Base-by-base conservation (phyloP, 208 protist genomes). In the Porcisia hertigi region DNA sequence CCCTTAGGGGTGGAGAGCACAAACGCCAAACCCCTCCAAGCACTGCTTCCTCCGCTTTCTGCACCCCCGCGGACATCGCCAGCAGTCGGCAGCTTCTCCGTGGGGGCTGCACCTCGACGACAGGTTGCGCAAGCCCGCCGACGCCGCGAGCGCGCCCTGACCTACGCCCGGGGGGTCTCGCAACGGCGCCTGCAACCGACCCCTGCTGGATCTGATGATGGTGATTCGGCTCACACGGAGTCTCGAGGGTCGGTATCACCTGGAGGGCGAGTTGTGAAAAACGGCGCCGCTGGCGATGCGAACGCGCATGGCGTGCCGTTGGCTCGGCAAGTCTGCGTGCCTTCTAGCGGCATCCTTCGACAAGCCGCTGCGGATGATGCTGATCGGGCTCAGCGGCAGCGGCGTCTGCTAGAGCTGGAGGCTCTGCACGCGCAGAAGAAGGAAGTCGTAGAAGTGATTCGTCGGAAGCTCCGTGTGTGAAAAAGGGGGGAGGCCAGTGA, bases 351-450 rank as follows among this genome's bases (percentile, higher is more conserved):
- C 20, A 41, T 16, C 0, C n/a, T 36, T 53, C 9, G 34, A 39
- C 45, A 49, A 14, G 58, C 3, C 23, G 45, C 39, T 16, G 62
- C 62, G 25, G 53, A 55, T 12, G 80, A 52, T 39, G 83, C 87
- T 34, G 77, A 78, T 34, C 79, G 70, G 3, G 67, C 69, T 18
- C 80, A 34, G 49, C 82, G 87, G 0, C 76, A 80, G 53, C 71
- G 88, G 58, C 83, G 80, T 8, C 59, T 89, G 59, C 57, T 81
- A 41, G 90, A 96, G 49, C 70, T 96, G 16, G 88, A 94, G 73
- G 83, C 86, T 0, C 72, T 76, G 49, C 92, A 96, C 45, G 57
- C 78, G 57, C 80, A 71, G 59, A 88, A 93, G 57, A 76, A 88
- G 65, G 81, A 76, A 3, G 73, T 85, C 1, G 87, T 94, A 1